Evolutionary conservation across 2,329 filamentous ascomycete species (phyloP), one percentile per base, ranked within the genome.

Genomic region (Ophiostoma montium): DNA sequence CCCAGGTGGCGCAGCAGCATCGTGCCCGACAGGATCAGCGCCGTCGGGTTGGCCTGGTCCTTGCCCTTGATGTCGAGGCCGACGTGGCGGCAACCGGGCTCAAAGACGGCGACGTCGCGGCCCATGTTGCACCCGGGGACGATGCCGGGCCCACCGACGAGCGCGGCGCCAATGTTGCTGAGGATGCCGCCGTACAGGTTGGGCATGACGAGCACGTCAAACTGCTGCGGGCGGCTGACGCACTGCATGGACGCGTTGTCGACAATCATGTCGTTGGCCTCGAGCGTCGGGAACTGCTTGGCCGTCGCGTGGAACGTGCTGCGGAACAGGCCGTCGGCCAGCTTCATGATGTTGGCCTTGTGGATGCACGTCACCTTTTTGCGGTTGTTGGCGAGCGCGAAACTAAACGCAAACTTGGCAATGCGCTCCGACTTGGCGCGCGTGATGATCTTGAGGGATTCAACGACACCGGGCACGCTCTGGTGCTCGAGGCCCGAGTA

Each of bases 281-380:
- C 86, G 60, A 98, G 77, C 55, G 86, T 94, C 53, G 92, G 90
- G 74, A 92, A 98, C 68, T 95, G 87, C 74, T 94, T 85, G 58
- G 88, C 86, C 59, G 92, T 82, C 62, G 82, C 77, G 75, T 94
- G 87, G 78, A 96, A 94, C 59, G 92, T 96, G 73, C 82, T 90
- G 67, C 92, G 85, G 86, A 98, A 98, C 51, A 98, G 85, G 70
- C 92, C 92, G 61, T 98, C 92, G 67, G 89, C 90, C 52, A 98
- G 78, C 80, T 98, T 98, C 92, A 98, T 98, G 75, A 98, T 98
- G 78, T 98, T 98, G 71, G 92, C 92, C 80, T 98, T 98, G 84
- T 98, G 92, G 66, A 98, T 96, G 75, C 90, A 95, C 58, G 92
- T 96, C 51, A 98, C 87, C 84, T 96, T 96, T 78, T 94, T 90